Evolutionary conservation across 169 alveolate genomes (phyloP), one percentile per base, ranked within the genome.

Genomic region (Plasmodium fragile): DNA sequence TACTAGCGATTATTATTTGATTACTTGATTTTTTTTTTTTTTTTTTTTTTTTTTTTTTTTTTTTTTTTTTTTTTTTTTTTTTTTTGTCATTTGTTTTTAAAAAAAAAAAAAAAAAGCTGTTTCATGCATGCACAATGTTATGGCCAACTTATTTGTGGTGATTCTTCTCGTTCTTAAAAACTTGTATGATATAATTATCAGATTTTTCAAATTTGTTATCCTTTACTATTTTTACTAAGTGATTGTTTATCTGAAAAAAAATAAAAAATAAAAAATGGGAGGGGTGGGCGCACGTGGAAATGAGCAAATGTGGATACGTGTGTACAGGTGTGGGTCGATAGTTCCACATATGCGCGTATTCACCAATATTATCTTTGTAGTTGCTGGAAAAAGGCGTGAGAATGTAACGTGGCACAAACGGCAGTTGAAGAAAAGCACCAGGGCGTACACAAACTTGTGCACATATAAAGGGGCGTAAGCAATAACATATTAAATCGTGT

Each of bases 181-280:
- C 94, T 80, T 89, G 94, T 59, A 89, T 89, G 72, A 89, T 80
- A 71, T 79, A 89, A 89, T 89, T 89, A 32, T 89, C 94, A 59
- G 83, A 80, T 4, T 89, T 89, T 25, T 36, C 13, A 69, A 79
- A 65, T 78, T 89, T 89, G 53, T 89, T 89, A 80, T 89, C 82
- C 82, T 89, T 79, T 78, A 89, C 69, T 39, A 79, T 89, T 25
- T 41, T 80, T 16, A 89, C 65, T 80, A 89, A 79, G 52, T 89
- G 91, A 30, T 89, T 65, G 34, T 89, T 89, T 34, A 89, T 7
- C 94, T 89, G 91, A 30, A 80, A 78, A 79, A 78, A 39, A 78
- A 89, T 22, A 77, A 89, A 77, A n/a, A 7, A 59, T 78, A 53
- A 77, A 6, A 78, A 59, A 16, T 4, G 41, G 81, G 70, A 18